A percentile compares a stretch with the other conserved stretches of the same genome.
Conservation (phyloP, 768 basidiomycete species). For the Pseudohyphozyma bogoriensis region DNA sequence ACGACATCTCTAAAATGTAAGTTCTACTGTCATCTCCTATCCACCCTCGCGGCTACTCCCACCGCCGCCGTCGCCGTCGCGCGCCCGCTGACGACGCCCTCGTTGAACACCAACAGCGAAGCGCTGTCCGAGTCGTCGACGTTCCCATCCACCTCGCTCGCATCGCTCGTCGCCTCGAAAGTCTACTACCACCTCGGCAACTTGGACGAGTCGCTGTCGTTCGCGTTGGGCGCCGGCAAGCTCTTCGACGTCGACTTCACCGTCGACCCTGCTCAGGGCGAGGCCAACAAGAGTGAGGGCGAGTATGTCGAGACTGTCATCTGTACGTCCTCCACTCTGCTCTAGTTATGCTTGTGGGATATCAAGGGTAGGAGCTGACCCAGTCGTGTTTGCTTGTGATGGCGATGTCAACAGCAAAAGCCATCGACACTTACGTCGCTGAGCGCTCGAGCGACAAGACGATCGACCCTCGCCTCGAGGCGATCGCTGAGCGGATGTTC, state of each 20-base stretch:
- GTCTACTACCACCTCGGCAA: slow-evolving; percentile 95
- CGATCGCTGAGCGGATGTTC: slow-evolving; percentile 84
- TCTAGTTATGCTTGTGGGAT: neutral
- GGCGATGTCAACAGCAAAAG: slow-evolving; percentile 57
- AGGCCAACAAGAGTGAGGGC: slow-evolving; percentile 47
- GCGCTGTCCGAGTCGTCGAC: slow-evolving; percentile 74
- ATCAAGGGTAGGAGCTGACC: neutral
- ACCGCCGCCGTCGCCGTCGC: neutral
- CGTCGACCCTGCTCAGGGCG: too few relatives aligned
- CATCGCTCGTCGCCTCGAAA: slow-evolving; percentile 90
- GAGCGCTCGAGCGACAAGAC: slow-evolving; percentile 51
- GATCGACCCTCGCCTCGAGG: slow-evolving; percentile 67
- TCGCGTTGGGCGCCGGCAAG: slow-evolving; percentile 79
- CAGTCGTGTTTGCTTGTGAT: neutral
- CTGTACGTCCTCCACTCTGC: slow-evolving; percentile 51
- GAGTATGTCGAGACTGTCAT: slow-evolving; percentile 93
- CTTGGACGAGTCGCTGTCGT: slow-evolving; percentile 88
- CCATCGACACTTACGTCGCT: slow-evolving; percentile 85
- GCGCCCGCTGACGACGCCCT: slow-evolving; percentile 19
- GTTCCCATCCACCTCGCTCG: slow-evolving; percentile 65
- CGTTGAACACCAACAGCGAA: slow-evolving; percentile 59
- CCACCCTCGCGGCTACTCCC: neutral
- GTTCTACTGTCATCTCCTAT: slow-evolving; percentile 34
- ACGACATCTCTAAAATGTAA: slow-evolving; percentile 79
- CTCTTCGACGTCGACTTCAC: slow-evolving; percentile 55